Percentiles rank a stretch among this genome's conserved stretches.
These are phyloP conservation scores for Madurella fahalii DNA, from an alignment of 2,329 filamentous ascomycete species.

Conservation along the genomic window DNA sequence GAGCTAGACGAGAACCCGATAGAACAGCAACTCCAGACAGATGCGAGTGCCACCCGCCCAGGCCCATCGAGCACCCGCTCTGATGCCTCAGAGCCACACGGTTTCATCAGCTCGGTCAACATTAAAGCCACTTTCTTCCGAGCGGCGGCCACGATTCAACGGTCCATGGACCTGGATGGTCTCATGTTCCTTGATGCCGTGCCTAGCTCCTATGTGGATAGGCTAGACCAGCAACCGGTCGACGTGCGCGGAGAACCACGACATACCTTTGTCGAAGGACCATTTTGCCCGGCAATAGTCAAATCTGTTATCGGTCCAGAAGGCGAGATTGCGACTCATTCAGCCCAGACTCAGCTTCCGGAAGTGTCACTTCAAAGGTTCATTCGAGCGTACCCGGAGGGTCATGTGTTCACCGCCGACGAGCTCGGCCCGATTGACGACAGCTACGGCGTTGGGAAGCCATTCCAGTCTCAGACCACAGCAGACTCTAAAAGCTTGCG, in stretches of 20 bases:
- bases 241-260: neutral
- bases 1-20: slow-evolving; percentile 13
- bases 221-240: slow-evolving; percentile 7
- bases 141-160: slow-evolving; percentile 19
- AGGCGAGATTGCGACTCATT: slow-evolving; percentile 11
- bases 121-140: slow-evolving; percentile 24
- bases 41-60: neutral
- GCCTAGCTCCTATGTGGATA: slow-evolving; percentile 17
- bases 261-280: slow-evolving; percentile 9
- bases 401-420: slow-evolving; percentile 24
- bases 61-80: neutral
- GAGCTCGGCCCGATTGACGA: slow-evolving; percentile 24
- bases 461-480: slow-evolving; percentile 7
- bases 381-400: slow-evolving; percentile 20
- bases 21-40: slow-evolving; percentile 7
- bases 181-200: slow-evolving; percentile 25
- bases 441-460: slow-evolving; percentile 18
- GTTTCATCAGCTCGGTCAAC: slow-evolving; percentile 25
- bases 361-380: slow-evolving; percentile 23
- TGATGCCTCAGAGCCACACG: slow-evolving; percentile 10
- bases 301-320: slow-evolving; percentile 8
- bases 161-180: slow-evolving; percentile 22
- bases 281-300: slow-evolving; percentile 22
- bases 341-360: slow-evolving; percentile 17
- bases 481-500: neutral